Evolutionary conservation across 352 stramenopile species (phyloP).

Genomic region (Phytophthora pinifolia): DNA sequence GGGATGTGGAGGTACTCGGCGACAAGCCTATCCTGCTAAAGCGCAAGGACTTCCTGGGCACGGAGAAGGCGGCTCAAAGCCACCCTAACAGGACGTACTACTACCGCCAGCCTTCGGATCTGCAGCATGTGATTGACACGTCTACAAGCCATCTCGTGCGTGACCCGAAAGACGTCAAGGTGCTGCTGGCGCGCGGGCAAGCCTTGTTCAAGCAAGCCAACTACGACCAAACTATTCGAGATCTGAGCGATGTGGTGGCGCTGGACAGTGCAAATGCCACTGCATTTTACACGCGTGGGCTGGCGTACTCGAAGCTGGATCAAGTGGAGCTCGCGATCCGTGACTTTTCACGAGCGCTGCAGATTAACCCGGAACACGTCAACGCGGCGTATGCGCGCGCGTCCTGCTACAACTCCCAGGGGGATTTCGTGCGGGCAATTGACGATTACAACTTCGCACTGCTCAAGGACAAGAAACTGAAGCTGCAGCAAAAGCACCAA

Average conservation of each 20-base stretch:
- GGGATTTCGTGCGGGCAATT: slow-evolving; percentile 83
- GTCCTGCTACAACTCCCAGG: slow-evolving; percentile 86
- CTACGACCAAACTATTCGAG: slow-evolving; percentile 53
- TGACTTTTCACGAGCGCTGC: slow-evolving; percentile 74
- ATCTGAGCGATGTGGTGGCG: slow-evolving; percentile 49
- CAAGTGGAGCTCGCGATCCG: slow-evolving; percentile 74
- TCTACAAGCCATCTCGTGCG: slow-evolving; percentile 68
- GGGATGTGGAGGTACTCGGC: slow-evolving; percentile 26
- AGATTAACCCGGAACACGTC: slow-evolving; percentile 85
- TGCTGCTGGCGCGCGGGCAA: slow-evolving; percentile 69
- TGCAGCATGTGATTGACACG: slow-evolving; percentile 72
- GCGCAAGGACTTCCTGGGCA: slow-evolving; percentile 75
- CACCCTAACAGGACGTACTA: slow-evolving; percentile 81
- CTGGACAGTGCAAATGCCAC: slow-evolving; percentile 46
- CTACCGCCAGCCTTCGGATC: slow-evolving; percentile 67
- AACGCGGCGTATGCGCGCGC: slow-evolving; percentile 86
- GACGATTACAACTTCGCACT: slow-evolving; percentile 91
- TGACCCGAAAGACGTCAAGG: slow-evolving; percentile 60
- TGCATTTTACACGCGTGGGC: slow-evolving; percentile 74
- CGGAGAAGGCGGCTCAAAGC: slow-evolving; percentile 59
- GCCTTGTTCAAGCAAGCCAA: slow-evolving; percentile 81
- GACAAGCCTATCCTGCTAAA: slow-evolving; percentile 54
- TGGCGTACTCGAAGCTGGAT: slow-evolving; percentile 69
- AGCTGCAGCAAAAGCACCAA: slow-evolving; percentile 38
- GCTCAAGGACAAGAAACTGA: slow-evolving; percentile 75